phyloP scores from a whole-genome alignment of 495 filamentous ascomycete species.

The Aspergillus bridgeri region DNA sequence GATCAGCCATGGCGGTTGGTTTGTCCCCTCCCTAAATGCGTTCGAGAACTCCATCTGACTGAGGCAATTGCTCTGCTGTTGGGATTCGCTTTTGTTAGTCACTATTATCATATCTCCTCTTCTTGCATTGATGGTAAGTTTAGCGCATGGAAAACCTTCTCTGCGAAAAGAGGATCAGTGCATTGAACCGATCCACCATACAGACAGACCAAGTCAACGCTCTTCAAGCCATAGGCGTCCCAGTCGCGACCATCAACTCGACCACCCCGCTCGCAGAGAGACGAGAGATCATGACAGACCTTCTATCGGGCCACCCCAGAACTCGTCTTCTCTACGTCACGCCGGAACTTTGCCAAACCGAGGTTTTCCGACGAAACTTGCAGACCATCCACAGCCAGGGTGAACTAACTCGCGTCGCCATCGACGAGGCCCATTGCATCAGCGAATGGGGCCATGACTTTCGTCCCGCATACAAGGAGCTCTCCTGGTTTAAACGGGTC shows the following conservation, averaged over 20 bases:
- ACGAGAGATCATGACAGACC: constrained; percentile 68
- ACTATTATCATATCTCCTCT: constrained; percentile 91
- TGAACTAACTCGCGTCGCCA: constrained; percentile 78
- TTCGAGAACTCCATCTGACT: constrained; percentile 5
- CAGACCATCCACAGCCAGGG: constrained; percentile 71
- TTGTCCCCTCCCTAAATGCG: background rate
- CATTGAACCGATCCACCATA: constrained; percentile 1
- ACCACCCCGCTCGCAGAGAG: constrained; percentile 63
- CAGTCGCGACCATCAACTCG: constrained; percentile 84
- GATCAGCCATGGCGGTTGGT: constrained; percentile 76
- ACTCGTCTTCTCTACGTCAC: constrained; percentile 90
- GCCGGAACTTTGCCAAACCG: constrained; percentile 78
- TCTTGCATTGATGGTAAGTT: constrained; percentile 79
- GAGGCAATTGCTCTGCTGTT: constrained; percentile 1
- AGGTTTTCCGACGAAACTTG: constrained; percentile 72
- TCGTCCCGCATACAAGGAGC: constrained; percentile 80
- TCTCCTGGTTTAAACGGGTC: constrained; percentile 81
- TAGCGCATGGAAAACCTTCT: background rate
- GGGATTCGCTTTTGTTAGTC: constrained; percentile 41
- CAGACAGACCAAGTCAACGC: constrained; percentile 90
- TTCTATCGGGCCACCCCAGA: constrained; percentile 79
- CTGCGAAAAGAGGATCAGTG: background rate
- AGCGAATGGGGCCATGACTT: constrained; percentile 99
- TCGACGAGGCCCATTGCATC: constrained; percentile 97
- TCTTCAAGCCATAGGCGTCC: constrained; percentile 66